Conservation (phyloP, 768 basidiomycete species). For the Tephrocybe sp. region DNA sequence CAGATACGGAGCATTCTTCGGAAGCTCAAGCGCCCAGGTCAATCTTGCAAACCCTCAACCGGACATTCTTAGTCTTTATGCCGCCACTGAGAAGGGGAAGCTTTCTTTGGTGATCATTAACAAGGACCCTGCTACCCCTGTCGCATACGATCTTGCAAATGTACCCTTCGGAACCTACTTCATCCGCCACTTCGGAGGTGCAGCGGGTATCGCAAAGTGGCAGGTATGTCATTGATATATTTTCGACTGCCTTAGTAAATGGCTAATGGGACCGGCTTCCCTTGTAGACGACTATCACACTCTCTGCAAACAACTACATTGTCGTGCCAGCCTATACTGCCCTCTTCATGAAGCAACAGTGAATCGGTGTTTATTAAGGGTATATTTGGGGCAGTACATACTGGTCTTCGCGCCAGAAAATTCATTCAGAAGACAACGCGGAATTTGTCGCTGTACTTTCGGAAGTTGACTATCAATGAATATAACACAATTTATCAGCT, state of each 20-base stretch:
- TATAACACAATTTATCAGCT: no score
- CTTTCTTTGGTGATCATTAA: slow-evolving; percentile 49
- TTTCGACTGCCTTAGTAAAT: neutral
- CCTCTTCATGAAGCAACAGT: slow-evolving; percentile 26
- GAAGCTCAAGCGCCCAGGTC: slow-evolving; percentile 42
- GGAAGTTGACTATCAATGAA: no score
- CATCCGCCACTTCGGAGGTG: slow-evolving; percentile 56
- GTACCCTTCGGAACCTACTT: slow-evolving; percentile 51
- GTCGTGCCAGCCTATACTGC: slow-evolving; percentile 34
- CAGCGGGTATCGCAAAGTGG: slow-evolving; percentile 53
- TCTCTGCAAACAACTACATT: slow-evolving; percentile 31
- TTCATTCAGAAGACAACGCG: no score
- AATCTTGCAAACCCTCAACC: slow-evolving; percentile 40
- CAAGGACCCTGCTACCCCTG: slow-evolving; percentile 43
- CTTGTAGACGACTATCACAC: slow-evolving; percentile 29
- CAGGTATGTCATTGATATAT: slow-evolving; percentile 37
- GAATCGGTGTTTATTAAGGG: no score
- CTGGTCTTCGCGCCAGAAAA: no score
- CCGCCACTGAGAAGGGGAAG: slow-evolving; percentile 38
- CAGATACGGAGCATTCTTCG: slow-evolving; percentile 49
- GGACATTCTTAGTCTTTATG: slow-evolving; percentile 46
- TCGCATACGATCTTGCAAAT: slow-evolving; percentile 41
- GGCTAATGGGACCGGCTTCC: neutral
- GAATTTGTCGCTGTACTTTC: no score
- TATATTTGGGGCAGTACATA: no score